Base-by-base conservation (phyloP, 2,329 filamentous ascomycete species). In the Ampelomyces quisqualis region DNA sequence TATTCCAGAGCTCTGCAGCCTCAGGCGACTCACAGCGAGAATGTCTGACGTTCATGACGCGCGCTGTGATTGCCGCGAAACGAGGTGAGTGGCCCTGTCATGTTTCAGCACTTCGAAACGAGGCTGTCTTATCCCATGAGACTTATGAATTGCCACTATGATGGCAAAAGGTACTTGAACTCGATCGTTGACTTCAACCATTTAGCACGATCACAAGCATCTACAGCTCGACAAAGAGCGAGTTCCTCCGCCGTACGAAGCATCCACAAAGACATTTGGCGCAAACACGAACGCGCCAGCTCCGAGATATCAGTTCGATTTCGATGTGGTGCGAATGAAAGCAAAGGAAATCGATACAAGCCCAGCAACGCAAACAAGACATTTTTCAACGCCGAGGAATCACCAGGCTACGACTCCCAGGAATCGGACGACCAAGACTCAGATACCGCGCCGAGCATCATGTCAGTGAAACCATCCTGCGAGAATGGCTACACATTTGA, bases 21-120 rank as follows among this genome's bases (percentile, higher is more conserved):
- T 80, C 79, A 22, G 80, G 86, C 4, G 85, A 90, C 56, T 85
- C 80, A 48, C 83, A 88, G 53, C 84, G 85, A 61, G 79, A 81
- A 57, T 90, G 87, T 62, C 77, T 97, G 29, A 84, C 85, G 34
- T 77, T 84, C 17, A 84, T 95, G 51, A 70, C 95, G 42, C 79
- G 82, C 59, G 81, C 82, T 24, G 81, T 90, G 24, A 79, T 93
- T 51, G 71, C 78, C 34, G 77, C 77, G 56, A 79, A 80, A 68
- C 78, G 79, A 74, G 85, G 88, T 91, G 71, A 76, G 81, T 76
- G 4, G 18, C 7, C 36, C 20, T 23, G 1, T 32, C 13, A 36
- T 10, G 27, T 27, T 36, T 38, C 28, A 32, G 38, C 23, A 43
- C 21, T 38, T 45, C 21, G 39, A 40, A 34, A 38, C 34, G 19